phyloP scores from a whole-genome alignment of 208 protist species.

The Wallacemonas sp. region DNA sequence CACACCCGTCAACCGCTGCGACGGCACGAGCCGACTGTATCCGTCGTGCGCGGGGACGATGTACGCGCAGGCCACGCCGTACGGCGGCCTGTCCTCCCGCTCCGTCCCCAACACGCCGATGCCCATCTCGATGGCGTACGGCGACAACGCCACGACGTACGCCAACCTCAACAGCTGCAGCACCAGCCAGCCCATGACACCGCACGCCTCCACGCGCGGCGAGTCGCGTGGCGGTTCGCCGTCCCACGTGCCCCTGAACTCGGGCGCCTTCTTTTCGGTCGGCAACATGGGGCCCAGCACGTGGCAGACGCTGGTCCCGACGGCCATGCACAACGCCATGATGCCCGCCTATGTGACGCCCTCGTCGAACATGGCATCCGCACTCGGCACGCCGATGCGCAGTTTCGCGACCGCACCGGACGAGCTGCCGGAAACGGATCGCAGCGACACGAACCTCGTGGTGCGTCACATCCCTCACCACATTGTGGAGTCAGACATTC shows the following conservation, averaged over 20 bases:
- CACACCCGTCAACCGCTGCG: too few species aligned
- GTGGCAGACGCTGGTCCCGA: background rate
- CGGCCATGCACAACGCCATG: background rate
- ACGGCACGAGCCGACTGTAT: too few species aligned
- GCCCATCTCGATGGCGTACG: background rate
- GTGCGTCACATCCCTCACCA: conserved; percentile 42
- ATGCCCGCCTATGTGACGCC: background rate
- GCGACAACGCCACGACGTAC: too few species aligned
- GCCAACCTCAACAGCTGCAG: background rate
- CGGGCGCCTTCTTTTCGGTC: conserved; percentile 6
- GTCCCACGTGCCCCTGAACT: too few species aligned
- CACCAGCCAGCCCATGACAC: background rate
- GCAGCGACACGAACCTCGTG: conserved; percentile 65
- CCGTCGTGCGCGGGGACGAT: too few species aligned
- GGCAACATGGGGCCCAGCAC: conserved; percentile 9
- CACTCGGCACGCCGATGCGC: background rate
- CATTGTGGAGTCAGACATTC: conserved; percentile 39
- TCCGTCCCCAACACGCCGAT: background rate
- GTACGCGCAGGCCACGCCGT: too few species aligned
- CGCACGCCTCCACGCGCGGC: too few species aligned
- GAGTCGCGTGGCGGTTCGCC: too few species aligned
- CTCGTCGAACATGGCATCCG: background rate
- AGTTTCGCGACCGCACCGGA: background rate
- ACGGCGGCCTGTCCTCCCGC: too few species aligned
- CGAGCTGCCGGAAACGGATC: conserved; percentile 16